Base-by-base conservation (phyloP, 257 asterid species). In the Forsythia suspensa region DNA sequence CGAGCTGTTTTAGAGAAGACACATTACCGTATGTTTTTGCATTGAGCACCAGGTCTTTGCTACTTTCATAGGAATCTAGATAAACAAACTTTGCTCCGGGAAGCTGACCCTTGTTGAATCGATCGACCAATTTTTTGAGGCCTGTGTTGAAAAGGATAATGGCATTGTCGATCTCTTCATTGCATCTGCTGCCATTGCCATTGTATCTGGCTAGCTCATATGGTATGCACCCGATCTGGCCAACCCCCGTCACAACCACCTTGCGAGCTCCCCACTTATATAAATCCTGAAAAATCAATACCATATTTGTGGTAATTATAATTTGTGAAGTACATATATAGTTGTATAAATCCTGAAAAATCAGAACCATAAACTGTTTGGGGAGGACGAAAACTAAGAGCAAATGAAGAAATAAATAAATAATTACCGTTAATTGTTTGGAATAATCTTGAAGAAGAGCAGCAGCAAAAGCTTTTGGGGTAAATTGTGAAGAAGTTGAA, bases 211-310 rank as follows among this genome's bases (percentile, higher is more conserved):
- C 98, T 67, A 94, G 88, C 84, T 94, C 77, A 66, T 92, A 94
- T 0, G 98, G 98, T 73, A 94, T 94, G 89, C 98, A 94, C 6
- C 98, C 97, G 39, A 94, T 85, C 75, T 87, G 93, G 43, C 98
- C 98, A 20, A 94, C 86, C 7, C 77, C 88, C 9, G 96, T 83
- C 57, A 92, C 96, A 5, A 91, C 71, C 82, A 94, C 88, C 86
- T 92, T 94, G 2, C 97, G 91, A 8, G 96, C 97, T 74, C 98
- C 98, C 87, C 89, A 76, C 40, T 88, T 85, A 82, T 92, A 87
- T 38, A 94, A 69, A n/a, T 79, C 82, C 98, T 94, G 68, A 4
- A 84, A 37, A 61, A 41, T 8, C 3, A 24, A 24, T 21, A 41
- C 15, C 43, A 11, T 20, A 57, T 48, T 13, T 20, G 3, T 52